Conservation (phyloP, 2,329 filamentous ascomycete genomes). For the Hawksworthiomyces lignivorus region DNA sequence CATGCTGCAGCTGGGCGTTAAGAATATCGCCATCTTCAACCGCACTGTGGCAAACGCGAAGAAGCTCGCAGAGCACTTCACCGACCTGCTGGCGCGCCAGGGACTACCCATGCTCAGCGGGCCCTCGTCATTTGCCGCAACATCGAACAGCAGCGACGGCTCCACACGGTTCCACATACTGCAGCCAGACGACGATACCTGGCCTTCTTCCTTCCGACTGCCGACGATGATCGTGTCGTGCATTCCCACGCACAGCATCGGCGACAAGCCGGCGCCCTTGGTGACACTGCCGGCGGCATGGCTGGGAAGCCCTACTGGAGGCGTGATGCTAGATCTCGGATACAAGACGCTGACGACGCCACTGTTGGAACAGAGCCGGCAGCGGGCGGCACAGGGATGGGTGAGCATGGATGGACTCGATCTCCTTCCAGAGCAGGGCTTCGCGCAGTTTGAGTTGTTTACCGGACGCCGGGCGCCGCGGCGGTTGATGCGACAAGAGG, state of each 20-base stretch:
- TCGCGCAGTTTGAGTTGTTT: conserved; percentile 70
- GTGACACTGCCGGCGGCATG: conserved; percentile 63
- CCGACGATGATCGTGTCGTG: conserved; percentile 69
- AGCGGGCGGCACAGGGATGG: conserved; percentile 52
- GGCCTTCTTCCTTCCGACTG: conserved; percentile 53
- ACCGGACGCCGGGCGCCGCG: conserved; percentile 64
- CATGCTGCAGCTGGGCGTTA: conserved; percentile 63
- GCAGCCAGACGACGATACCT: conserved; percentile 46
- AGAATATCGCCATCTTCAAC: conserved; percentile 65
- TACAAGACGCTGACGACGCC: conserved; percentile 65
- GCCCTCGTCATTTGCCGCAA: no score
- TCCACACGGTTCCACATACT: conserved; percentile 39
- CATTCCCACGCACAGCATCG: conserved; percentile 59
- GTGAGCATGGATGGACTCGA: conserved; percentile 65
- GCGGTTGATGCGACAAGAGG: conserved; percentile 57
- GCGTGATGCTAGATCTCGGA: conserved; percentile 64
- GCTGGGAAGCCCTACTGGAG: conserved; percentile 62
- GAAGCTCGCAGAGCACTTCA: conserved; percentile 59
- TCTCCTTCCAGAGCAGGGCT: conserved; percentile 65
- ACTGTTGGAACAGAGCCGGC: conserved; percentile 54
- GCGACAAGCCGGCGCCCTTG: conserved; percentile 53
- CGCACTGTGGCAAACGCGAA: conserved; percentile 54
- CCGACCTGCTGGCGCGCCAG: conserved; percentile 34
- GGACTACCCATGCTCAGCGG: conserved; percentile 22
- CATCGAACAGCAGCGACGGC: conserved; percentile 15